Percentiles rank a stretch among this genome's conserved stretches.
Conservation (phyloP, 805 yeast genomes). For the Lipomyces sp. region DNA sequence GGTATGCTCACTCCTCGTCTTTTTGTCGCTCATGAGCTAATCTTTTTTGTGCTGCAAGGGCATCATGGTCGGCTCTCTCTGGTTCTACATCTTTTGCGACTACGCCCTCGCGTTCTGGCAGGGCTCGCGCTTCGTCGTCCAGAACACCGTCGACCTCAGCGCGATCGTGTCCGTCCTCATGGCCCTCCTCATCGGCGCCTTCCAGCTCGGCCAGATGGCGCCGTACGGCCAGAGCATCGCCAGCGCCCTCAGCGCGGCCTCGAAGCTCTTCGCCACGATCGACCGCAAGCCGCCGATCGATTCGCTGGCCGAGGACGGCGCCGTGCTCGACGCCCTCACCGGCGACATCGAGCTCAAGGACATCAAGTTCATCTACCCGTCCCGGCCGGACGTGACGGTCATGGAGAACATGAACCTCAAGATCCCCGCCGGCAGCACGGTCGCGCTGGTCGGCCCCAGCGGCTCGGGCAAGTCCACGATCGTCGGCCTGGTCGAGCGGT, state of each 20-base stretch:
- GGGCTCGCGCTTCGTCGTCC: slow-evolving; percentile 41
- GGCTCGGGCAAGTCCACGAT: slow-evolving; percentile 47
- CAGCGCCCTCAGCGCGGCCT: slow-evolving; percentile 41
- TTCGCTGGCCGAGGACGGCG: slow-evolving; percentile 32
- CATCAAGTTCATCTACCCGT: slow-evolving; percentile 35
- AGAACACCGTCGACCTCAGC: slow-evolving; percentile 37
- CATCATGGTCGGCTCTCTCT: slow-evolving; percentile 40
- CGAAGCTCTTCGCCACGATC: slow-evolving; percentile 43
- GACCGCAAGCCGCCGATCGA: slow-evolving; percentile 43
- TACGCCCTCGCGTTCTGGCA: slow-evolving; percentile 47
- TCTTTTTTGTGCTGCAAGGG: too few species aligned
- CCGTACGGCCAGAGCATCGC: slow-evolving; percentile 40
- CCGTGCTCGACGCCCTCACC: slow-evolving; percentile 14
- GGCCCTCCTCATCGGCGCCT: slow-evolving; percentile 36
- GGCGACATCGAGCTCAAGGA: slow-evolving; percentile 41
- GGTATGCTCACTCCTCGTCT: too few species aligned
- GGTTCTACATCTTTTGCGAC: slow-evolving; percentile 68
- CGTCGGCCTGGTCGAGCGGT: slow-evolving; percentile 54
- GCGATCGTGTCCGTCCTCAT: slow-evolving; percentile 37
- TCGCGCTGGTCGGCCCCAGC: slow-evolving; percentile 89
- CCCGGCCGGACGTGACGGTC: slow-evolving; percentile 35
- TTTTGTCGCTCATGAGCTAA: too few species aligned
- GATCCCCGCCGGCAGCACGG: slow-evolving; percentile 73
- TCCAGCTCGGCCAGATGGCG: slow-evolving; percentile 42
- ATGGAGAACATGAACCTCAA: slow-evolving; percentile 31